Conservation (phyloP, 2,329 filamentous ascomycete genomes). For the Thielaviopsis punctulata region DNA sequence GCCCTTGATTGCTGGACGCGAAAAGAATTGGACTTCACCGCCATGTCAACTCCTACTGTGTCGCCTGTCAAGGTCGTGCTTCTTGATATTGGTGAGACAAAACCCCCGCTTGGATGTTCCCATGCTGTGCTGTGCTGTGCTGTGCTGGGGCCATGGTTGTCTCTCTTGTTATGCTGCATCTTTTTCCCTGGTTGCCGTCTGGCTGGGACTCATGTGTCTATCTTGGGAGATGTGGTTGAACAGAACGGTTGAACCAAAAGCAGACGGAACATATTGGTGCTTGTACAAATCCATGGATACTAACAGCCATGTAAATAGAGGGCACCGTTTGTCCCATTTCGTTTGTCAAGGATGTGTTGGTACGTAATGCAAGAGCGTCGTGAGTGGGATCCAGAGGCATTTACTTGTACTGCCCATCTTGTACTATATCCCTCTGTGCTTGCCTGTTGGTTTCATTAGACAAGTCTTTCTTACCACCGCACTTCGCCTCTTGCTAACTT, state of each 20-base stretch:
- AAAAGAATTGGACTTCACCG: neutral
- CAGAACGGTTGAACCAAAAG: neutral
- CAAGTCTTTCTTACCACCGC: slow-evolving; percentile 12
- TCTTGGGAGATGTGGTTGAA: neutral
- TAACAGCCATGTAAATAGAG: slow-evolving; percentile 37
- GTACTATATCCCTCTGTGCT: slow-evolving; percentile 12
- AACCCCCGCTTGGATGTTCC: slow-evolving; percentile 5
- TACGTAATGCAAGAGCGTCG: slow-evolving; percentile 29
- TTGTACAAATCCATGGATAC: neutral
- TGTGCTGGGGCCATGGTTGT: too few relatives aligned
- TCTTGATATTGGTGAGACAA: slow-evolving; percentile 40
- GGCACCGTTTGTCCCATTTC: slow-evolving; percentile 70
- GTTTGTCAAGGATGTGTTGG: slow-evolving; percentile 68
- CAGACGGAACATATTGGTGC: neutral
- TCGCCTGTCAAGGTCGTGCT: slow-evolving; percentile 28
- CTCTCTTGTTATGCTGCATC: too few relatives aligned
- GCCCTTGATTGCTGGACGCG: too few relatives aligned
- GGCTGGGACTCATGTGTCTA: neutral
- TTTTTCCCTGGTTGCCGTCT: neutral
- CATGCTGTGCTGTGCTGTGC: slow-evolving; percentile 5
- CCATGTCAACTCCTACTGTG: neutral
- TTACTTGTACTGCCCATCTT: neutral
- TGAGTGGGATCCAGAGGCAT: neutral
- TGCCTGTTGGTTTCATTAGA: slow-evolving; percentile 13
- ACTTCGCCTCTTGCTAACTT: neutral